These are phyloP conservation scores for Agaricus sinodeliciosus DNA, from an alignment of 768 basidiomycete genomes.

Conservation along the genomic window DNA sequence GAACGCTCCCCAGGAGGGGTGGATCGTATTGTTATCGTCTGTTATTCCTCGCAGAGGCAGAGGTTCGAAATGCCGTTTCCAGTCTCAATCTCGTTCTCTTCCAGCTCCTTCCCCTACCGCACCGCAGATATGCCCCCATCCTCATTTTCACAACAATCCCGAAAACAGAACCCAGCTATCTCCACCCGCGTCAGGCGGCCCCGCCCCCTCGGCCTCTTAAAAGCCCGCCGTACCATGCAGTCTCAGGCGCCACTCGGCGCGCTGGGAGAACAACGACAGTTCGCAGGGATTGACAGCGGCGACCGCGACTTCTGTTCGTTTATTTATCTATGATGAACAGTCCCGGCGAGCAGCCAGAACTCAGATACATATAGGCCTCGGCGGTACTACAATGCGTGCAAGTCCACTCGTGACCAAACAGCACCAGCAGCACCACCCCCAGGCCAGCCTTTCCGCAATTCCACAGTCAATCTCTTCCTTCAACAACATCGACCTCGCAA, in stretches of 20 bases:
- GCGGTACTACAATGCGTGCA: slow-evolving; percentile 2
- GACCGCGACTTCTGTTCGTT: slow-evolving; percentile 9
- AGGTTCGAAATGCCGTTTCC: slow-evolving; percentile 20
- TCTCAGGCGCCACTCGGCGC: slow-evolving; percentile 11
- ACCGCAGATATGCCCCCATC: slow-evolving; percentile 12
- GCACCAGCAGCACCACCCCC: slow-evolving; percentile 15
- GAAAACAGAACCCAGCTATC: background rate
- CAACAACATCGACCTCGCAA: slow-evolving; percentile 19
- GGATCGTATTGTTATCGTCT: slow-evolving; percentile 6
- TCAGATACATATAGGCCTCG: slow-evolving; percentile 12
- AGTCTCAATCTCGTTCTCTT: slow-evolving; percentile 18
- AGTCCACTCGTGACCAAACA: slow-evolving; percentile 12
- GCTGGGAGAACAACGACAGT: slow-evolving; percentile 8
- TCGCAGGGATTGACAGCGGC: slow-evolving; percentile 4
- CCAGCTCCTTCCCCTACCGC: slow-evolving; percentile 5
- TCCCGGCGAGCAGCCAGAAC: background rate
- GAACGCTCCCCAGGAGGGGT: background rate
- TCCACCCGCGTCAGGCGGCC: slow-evolving; percentile 16
- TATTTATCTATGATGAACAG: background rate
- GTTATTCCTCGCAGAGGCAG: background rate
- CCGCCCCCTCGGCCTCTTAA: slow-evolving; percentile 39
- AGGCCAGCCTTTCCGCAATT: slow-evolving; percentile 28
- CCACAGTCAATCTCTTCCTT: slow-evolving; percentile 15
- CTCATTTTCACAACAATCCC: slow-evolving; percentile 2
- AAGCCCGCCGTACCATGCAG: slow-evolving; percentile 25